Evolutionary conservation across 495 filamentous ascomycete species (phyloP).

Genomic region (Pyrenula aspistea): DNA sequence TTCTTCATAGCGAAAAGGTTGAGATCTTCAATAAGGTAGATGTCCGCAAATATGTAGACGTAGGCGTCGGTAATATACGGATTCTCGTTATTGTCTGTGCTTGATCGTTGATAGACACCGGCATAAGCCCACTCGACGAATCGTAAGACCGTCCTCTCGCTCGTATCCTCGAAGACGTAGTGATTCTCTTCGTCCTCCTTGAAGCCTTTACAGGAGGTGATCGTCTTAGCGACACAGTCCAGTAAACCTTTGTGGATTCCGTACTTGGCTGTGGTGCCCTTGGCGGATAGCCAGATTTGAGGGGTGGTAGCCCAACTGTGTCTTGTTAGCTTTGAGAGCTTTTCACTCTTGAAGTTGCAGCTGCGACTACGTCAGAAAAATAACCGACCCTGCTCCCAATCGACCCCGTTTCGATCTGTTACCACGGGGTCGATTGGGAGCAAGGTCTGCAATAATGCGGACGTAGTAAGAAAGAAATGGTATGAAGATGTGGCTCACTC

Average conservation of each 20-base stretch:
- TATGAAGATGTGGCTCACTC: too few relatives aligned
- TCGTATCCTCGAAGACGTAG: not conserved
- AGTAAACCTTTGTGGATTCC: not conserved
- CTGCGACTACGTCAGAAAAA: too few relatives aligned
- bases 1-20: not conserved
- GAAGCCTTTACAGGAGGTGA: not conserved
- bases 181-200: not conserved
- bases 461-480: too few relatives aligned
- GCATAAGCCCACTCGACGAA: not conserved
- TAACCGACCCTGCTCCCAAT: too few relatives aligned
- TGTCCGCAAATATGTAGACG: not conserved
- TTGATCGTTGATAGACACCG: not conserved
- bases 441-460: too few relatives aligned
- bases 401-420: too few relatives aligned
- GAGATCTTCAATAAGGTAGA: not conserved
- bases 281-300: not conserved
- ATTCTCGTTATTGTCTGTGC: not conserved
- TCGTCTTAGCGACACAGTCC: not conserved
- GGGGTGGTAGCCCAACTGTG: not conserved
- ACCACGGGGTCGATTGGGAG: too few relatives aligned
- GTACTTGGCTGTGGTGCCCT: not conserved
- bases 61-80: not conserved
- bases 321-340: too few relatives aligned
- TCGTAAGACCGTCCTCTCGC: not conserved
- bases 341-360: too few relatives aligned